These are phyloP conservation scores for Malassezia dermatis DNA, from an alignment of 1,284 basidiomycete genomes.

Conservation along the genomic window DNA sequence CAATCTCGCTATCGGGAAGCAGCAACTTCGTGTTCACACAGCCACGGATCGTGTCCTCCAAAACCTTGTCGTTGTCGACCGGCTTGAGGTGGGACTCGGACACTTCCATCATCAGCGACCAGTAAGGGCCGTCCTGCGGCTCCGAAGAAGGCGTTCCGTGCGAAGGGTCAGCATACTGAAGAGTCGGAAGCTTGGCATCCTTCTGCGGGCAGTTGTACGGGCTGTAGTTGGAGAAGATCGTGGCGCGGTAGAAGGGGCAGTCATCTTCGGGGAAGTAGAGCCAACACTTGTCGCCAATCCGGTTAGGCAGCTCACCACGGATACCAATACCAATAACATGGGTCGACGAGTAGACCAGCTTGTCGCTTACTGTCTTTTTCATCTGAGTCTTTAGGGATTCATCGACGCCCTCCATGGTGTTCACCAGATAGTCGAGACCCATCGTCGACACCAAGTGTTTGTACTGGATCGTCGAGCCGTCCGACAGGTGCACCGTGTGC, in stretches of 20 bases:
- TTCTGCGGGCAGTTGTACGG: conserved; percentile 52
- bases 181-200: conserved; percentile 49
- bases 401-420: conserved; percentile 47
- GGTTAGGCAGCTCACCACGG: conserved; percentile 51
- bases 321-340: conserved; percentile 54
- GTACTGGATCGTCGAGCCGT: conserved; percentile 51
- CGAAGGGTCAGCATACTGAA: conserved; percentile 51
- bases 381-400: conserved; percentile 48
- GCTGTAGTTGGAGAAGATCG: conserved; percentile 55
- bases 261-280: conserved; percentile 52
- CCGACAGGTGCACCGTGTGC: conserved; percentile 50
- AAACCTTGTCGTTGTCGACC: conserved; percentile 51
- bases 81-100: conserved; percentile 53
- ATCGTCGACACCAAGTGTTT: conserved; percentile 52
- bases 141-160: conserved; percentile 47
- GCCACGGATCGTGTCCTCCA: conserved; percentile 52
- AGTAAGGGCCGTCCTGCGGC: conserved; percentile 51
- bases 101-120: conserved; percentile 53
- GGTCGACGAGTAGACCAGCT: conserved; percentile 52
- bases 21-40: conserved; percentile 52
- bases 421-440: conserved; percentile 51
- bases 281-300: conserved; percentile 54
- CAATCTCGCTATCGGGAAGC: conserved; percentile 52
- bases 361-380: conserved; percentile 48
- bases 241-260: conserved; percentile 54